Conservation (phyloP, 2,329 filamentous ascomycete genomes). For the Pseudogymnoascus verrucosus region DNA sequence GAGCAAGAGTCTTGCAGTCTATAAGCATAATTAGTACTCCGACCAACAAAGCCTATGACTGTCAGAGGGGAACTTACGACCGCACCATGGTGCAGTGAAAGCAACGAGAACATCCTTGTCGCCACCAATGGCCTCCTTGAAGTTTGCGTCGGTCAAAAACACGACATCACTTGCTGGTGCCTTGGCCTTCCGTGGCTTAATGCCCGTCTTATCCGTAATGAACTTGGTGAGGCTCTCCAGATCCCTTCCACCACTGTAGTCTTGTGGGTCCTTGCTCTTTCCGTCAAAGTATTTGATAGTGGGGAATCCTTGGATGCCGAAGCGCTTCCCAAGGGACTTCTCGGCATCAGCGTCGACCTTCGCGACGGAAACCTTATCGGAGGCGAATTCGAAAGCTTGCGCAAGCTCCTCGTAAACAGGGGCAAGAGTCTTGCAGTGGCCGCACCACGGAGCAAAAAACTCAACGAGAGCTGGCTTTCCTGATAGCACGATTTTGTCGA, state of each 20-base stretch:
- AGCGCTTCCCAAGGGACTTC: slow-evolving; percentile 74
- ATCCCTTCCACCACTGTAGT: slow-evolving; percentile 83
- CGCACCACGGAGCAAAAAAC: slow-evolving; percentile 98
- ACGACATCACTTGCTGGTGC: slow-evolving; percentile 67
- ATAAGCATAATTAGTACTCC: slow-evolving; percentile 17
- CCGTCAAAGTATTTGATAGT: slow-evolving; percentile 97
- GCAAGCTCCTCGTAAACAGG: slow-evolving; percentile 92
- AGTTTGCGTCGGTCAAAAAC: slow-evolving; percentile 72
- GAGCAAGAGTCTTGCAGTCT: slow-evolving; percentile 97
- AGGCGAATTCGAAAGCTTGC: slow-evolving; percentile 60
- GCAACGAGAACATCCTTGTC: slow-evolving; percentile 90
- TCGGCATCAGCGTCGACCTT: slow-evolving; percentile 95
- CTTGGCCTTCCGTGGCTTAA: slow-evolving; percentile 69
- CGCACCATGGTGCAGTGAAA: slow-evolving; percentile 97
- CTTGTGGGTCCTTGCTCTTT: slow-evolving; percentile 74
- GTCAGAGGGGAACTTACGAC: slow-evolving; percentile 60
- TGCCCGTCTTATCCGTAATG: slow-evolving; percentile 77
- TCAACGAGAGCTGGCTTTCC: slow-evolving; percentile 95
- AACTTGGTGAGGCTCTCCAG: slow-evolving; percentile 76
- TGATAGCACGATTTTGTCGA: slow-evolving; percentile 81
- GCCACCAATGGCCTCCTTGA: slow-evolving; percentile 68
- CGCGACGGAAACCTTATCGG: slow-evolving; percentile 71
- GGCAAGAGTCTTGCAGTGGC: slow-evolving; percentile 96
- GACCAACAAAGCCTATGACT: background rate
- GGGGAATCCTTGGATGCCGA: slow-evolving; percentile 88